Conservation (phyloP, 2,329 filamentous ascomycete genomes). For the Rosellinia necatrix region DNA sequence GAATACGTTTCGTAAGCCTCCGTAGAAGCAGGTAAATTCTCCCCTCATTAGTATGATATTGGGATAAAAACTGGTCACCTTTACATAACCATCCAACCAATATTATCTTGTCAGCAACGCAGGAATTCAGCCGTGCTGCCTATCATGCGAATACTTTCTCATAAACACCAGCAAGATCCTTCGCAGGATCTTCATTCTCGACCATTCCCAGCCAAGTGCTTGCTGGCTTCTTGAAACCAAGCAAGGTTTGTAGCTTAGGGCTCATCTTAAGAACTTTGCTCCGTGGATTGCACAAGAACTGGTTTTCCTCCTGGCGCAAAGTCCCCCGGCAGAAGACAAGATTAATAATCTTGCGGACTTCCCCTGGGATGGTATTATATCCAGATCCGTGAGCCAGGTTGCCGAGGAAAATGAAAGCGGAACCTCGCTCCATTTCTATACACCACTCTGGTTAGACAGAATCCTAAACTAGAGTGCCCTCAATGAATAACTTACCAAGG, state of each 20-base stretch:
- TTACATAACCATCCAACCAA: too few relatives aligned
- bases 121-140: too few relatives aligned
- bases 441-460: neutral
- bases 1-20: too few relatives aligned
- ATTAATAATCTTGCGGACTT: slow-evolving; percentile 11
- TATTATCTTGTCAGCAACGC: too few relatives aligned
- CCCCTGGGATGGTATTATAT: slow-evolving; percentile 7
- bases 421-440: slow-evolving; percentile 14
- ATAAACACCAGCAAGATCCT: slow-evolving; percentile 8
- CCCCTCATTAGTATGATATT: too few relatives aligned
- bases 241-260: slow-evolving; percentile 11
- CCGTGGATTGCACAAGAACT: slow-evolving; percentile 7
- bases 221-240: slow-evolving; percentile 13
- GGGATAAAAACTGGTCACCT: too few relatives aligned
- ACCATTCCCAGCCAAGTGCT: slow-evolving; percentile 6
- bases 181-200: slow-evolving; percentile 12
- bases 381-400: slow-evolving; percentile 6
- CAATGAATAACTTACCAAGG: slow-evolving; percentile 3
- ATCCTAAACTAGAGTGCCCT: neutral
- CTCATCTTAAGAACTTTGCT: slow-evolving; percentile 16
- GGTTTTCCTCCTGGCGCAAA: slow-evolving; percentile 8
- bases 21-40: too few relatives aligned
- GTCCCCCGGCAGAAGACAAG: slow-evolving; percentile 9
- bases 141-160: neutral
- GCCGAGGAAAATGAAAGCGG: slow-evolving; percentile 4